Evolutionary conservation across 1,284 basidiomycete genomes (phyloP), one percentile per base, ranked within the genome.

Genomic region (Malassezia brasiliensis): DNA sequence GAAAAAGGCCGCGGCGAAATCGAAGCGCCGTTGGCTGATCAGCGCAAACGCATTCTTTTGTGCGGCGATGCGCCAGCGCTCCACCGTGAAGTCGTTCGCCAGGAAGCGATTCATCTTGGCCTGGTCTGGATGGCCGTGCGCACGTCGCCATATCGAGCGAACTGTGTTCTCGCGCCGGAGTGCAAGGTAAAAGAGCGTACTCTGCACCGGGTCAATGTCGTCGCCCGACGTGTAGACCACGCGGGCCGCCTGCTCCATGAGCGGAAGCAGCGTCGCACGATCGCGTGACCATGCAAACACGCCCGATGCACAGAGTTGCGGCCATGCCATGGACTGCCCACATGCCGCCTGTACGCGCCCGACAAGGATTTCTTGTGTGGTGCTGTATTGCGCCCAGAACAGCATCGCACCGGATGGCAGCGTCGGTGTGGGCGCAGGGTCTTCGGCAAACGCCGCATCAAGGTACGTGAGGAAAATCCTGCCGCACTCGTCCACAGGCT

Each of bases 1-100:
- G 79, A 98, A 99, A 77, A 99, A 98, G 0, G 90, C 90, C 0
- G 90, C 91, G 12, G 94, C 93, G 72, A 96, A 64, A 22, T 61
- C 57, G 38, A 53, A 74, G 17, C 71, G 58, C 14, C 72, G 60
- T 55, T 74, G 69, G 39, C 88, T 83, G 57, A 98, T 76, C 36
- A 99, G 78, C 1, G 89, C 89, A 76, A 86, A 98, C 1, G 94
- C 94, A 72, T 99, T 99, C 79, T 98, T 99, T 58, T 87, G 77
- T 1, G 94, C 93, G 0, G 91, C 91, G 14, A 87, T 89, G 61
- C 83, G 83, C 93, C 93, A 96, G 17, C 90, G 81, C 1, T 84
- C 78, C 60, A 85, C 79, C 3, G 80, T 80, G 68, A 99, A 98
- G 76, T 99, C 87, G 68, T 99, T 93, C 32, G 82, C 79, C 3